Percentiles rank a stretch among this genome's conserved stretches.
phyloP scores from a whole-genome alignment of 306 rosid genomes.

The Sindora glabra region DNA sequence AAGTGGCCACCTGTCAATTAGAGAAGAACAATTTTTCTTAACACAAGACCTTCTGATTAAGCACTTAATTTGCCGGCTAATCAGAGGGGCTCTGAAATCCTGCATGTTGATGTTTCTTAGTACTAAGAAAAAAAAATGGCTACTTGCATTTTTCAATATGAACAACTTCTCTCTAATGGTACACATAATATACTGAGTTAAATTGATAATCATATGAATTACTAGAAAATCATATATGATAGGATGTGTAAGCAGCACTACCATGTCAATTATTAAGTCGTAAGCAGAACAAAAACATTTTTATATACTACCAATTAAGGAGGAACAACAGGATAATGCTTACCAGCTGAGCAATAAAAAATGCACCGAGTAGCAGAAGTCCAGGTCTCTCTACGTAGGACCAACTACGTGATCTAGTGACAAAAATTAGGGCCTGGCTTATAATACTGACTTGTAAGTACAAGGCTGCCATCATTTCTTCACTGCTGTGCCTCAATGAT shows the following conservation, averaged over 20 bases:
- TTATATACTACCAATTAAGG: neutral
- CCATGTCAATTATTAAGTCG: too few species aligned
- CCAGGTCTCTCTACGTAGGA: conserved; percentile 88
- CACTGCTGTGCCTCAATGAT: conserved; percentile 6
- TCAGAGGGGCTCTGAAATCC: too few species aligned
- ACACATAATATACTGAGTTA: too few species aligned
- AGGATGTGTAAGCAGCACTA: too few species aligned
- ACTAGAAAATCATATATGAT: too few species aligned
- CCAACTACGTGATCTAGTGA: conserved; percentile 97
- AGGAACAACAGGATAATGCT: conserved; percentile 16
- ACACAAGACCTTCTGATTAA: conserved; percentile 1
- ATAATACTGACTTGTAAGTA: conserved; percentile 98
- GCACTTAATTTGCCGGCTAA: neutral
- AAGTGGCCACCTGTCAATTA: conserved; percentile 69
- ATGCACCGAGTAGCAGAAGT: conserved; percentile 77
- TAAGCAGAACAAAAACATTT: too few species aligned
- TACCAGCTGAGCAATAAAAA: conserved; percentile 86
- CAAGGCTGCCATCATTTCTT: conserved; percentile 92
- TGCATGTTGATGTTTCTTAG: too few species aligned
- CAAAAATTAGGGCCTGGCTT: conserved; percentile 94
- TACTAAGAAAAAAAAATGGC: too few species aligned
- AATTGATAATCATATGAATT: too few species aligned
- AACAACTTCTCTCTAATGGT: too few species aligned
- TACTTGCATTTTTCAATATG: too few species aligned
- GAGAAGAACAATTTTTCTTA: neutral